phyloP scores from a whole-genome alignment of 2,329 filamentous ascomycete genomes.

The Stemphylium beticola region DNA sequence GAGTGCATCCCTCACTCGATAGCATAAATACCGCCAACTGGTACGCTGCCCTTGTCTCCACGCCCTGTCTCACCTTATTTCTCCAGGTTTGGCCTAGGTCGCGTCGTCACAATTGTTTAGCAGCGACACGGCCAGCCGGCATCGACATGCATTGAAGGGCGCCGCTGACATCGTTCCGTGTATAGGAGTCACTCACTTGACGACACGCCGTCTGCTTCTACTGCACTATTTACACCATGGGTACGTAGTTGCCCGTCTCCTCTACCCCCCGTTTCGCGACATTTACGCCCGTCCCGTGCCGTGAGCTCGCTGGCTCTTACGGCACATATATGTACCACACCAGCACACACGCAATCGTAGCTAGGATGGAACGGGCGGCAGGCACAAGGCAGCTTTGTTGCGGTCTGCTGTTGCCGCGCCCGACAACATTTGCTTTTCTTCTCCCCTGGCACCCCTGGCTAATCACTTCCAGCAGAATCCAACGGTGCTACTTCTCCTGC shows the following conservation, averaged over 20 bases:
- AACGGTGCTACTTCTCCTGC: constrained; percentile 52
- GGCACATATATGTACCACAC: constrained; percentile 19
- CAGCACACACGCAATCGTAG: constrained; percentile 9
- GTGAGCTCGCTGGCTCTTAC: constrained; percentile 12
- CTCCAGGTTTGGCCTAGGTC: constrained; percentile 43
- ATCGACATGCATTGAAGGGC: constrained; percentile 11
- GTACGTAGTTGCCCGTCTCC: constrained; percentile 38
- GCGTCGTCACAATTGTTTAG: constrained; percentile 41
- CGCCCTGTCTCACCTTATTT: constrained; percentile 40
- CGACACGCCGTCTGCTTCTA: constrained; percentile 36
- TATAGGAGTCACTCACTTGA: constrained; percentile 46
- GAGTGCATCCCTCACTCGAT: constrained; percentile 43
- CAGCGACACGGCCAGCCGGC: constrained; percentile 28
- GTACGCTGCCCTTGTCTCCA: constrained; percentile 37
- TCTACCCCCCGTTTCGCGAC: constrained; percentile 14
- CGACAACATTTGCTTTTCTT: constrained; percentile 10
- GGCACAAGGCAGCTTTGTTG: constrained; percentile 19
- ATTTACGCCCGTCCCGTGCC: constrained; percentile 13
- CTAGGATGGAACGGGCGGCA: constrained; percentile 9
- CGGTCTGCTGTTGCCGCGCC: constrained; percentile 19
- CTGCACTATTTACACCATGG: constrained; percentile 44
- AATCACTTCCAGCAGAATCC: constrained; percentile 48
- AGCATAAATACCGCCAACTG: constrained; percentile 47
- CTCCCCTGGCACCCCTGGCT: constrained; percentile 30
- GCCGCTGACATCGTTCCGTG: constrained; percentile 30